These are phyloP conservation scores for Trametes sanguinea DNA, from an alignment of 768 basidiomycete species.

Conservation along the genomic window DNA sequence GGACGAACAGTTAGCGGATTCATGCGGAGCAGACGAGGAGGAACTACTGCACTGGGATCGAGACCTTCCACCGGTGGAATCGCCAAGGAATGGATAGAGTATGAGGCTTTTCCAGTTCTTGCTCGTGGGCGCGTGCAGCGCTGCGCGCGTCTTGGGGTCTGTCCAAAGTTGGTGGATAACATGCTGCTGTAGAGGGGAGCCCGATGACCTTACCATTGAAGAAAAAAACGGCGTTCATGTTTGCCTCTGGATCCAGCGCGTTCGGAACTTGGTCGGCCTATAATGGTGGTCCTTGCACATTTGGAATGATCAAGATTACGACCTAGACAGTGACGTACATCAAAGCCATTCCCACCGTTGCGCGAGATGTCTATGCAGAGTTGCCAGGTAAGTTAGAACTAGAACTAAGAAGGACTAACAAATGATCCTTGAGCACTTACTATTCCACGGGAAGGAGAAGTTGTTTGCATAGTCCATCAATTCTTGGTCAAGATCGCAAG, in stretches of 20 bases:
- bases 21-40: too few relatives aligned
- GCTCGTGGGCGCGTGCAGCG: conserved; percentile 70
- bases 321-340: conserved; percentile 8
- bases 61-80: conserved; percentile 9
- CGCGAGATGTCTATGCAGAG: background rate
- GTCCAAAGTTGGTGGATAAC: background rate
- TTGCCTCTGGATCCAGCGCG: conserved; percentile 48
- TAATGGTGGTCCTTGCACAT: too few relatives aligned
- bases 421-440: conserved; percentile 26
- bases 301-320: too few relatives aligned
- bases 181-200: background rate
- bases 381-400: background rate
- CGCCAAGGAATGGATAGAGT: conserved; percentile 36
- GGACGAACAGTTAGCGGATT: too few relatives aligned
- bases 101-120: conserved; percentile 41
- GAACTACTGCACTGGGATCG: conserved; percentile 38
- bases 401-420: background rate
- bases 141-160: conserved; percentile 58
- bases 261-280: conserved; percentile 34
- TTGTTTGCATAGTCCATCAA: conserved; percentile 73
- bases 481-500: conserved; percentile 62
- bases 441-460: conserved; percentile 61
- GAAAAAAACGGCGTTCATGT: conserved; percentile 55
- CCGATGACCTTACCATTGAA: conserved; percentile 51
- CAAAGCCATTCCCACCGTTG: conserved; percentile 8